Conservation (phyloP, 257 asterid genomes). For the Gentiana dahurica region DNA sequence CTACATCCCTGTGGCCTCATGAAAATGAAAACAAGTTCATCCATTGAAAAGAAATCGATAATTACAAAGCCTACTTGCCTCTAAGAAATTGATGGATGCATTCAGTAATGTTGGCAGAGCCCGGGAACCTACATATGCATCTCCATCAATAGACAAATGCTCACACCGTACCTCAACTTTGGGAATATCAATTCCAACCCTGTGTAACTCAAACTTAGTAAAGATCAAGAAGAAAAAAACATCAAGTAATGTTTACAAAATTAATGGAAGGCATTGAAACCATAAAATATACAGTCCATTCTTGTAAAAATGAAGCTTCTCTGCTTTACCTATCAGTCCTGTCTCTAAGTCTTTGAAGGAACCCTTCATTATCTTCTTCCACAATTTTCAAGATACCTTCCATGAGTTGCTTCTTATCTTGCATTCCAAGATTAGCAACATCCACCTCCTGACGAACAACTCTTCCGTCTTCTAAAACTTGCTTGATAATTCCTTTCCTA, state of each 20-base stretch:
- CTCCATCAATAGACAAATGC: constrained; percentile 69
- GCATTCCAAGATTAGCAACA: constrained; percentile 45
- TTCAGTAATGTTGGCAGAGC: constrained; percentile 84
- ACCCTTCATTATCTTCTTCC: constrained; percentile 89
- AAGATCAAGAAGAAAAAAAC: neutral
- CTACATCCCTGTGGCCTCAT: neutral
- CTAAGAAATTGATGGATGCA: constrained; percentile 56
- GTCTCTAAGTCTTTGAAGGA: constrained; percentile 59
- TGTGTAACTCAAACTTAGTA: constrained; percentile 9
- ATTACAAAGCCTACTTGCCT: constrained; percentile 30
- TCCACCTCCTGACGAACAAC: constrained; percentile 59
- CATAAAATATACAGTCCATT: neutral
- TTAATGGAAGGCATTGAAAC: neutral
- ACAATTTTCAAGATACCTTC: constrained; percentile 64
- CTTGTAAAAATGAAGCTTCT: neutral
- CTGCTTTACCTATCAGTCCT: constrained; percentile 70
- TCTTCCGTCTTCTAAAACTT: constrained; percentile 63
- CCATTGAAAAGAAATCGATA: neutral
- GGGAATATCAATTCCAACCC: constrained; percentile 81
- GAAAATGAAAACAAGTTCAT: neutral
- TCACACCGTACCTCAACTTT: constrained; percentile 79
- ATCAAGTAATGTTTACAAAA: neutral
- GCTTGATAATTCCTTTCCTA: constrained; percentile 64
- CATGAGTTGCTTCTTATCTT: constrained; percentile 54
- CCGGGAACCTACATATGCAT: constrained; percentile 66